Evolutionary conservation across 2,329 filamentous ascomycete species (phyloP).

Genomic region (Dactylellina drechsleri): DNA sequence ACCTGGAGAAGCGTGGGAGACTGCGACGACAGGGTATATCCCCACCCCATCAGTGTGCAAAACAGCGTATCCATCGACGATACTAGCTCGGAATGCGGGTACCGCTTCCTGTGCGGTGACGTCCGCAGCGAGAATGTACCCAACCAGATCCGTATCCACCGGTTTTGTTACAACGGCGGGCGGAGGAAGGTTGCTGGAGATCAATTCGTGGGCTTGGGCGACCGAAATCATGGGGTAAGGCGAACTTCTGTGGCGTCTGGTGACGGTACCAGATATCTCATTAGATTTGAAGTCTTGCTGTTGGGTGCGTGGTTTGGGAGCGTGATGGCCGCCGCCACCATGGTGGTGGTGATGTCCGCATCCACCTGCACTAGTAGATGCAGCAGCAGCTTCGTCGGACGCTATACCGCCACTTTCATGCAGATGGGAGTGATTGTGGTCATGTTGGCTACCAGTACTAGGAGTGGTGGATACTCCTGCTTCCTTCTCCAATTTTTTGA

Average conservation of each 20-base stretch:
- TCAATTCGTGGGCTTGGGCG: slow-evolving; percentile 77
- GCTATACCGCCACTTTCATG: slow-evolving; percentile 43
- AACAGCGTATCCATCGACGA: slow-evolving; percentile 95
- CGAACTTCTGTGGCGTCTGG: slow-evolving; percentile 80
- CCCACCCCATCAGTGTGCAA: slow-evolving; percentile 72
- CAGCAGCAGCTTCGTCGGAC: slow-evolving; percentile 18
- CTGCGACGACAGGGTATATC: slow-evolving; percentile 82
- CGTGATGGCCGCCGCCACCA: slow-evolving; percentile 59
- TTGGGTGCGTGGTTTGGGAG: slow-evolving; percentile 71
- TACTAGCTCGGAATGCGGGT: slow-evolving; percentile 92
- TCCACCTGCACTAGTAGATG: slow-evolving; percentile 36
- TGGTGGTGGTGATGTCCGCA: slow-evolving; percentile 66
- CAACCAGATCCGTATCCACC: slow-evolving; percentile 75
- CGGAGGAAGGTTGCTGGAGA: slow-evolving; percentile 76
- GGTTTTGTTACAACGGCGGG: slow-evolving; percentile 69
- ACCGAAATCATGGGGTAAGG: slow-evolving; percentile 94
- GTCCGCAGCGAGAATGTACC: slow-evolving; percentile 82
- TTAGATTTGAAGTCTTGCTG: slow-evolving; percentile 65
- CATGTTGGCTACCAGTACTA: slow-evolving; percentile 33
- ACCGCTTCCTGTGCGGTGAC: slow-evolving; percentile 83
- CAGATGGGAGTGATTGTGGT: slow-evolving; percentile 58
- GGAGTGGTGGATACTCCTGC: slow-evolving; percentile 69
- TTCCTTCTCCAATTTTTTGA: slow-evolving; percentile 84
- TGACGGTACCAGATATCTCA: slow-evolving; percentile 59
- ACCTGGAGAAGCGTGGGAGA: slow-evolving; percentile 83